These are phyloP conservation scores for Chaetomium sp. DNA, from an alignment of 2,329 filamentous ascomycete species.

Conservation along the genomic window DNA sequence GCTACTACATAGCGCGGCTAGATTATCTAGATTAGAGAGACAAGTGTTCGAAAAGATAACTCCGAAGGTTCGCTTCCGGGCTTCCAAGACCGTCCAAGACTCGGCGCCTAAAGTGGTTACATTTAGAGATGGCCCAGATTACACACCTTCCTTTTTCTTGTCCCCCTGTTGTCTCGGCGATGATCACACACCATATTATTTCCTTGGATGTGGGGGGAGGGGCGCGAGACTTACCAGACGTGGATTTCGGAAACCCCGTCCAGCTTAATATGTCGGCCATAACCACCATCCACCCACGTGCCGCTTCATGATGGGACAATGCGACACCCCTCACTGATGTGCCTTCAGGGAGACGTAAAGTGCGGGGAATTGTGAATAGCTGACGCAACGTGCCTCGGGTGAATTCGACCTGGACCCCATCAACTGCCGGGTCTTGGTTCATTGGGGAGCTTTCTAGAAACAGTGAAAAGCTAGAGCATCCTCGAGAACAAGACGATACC, in stretches of 20 bases:
- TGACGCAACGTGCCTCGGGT: background rate
- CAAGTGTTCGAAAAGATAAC: background rate
- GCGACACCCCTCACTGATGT: slow-evolving; percentile 6
- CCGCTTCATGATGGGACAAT: slow-evolving; percentile 3
- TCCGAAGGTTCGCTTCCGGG: background rate
- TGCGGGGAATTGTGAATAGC: slow-evolving; percentile 14
- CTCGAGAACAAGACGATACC: background rate
- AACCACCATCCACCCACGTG: background rate
- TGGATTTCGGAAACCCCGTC: background rate
- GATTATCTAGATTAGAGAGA: background rate
- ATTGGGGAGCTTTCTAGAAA: background rate
- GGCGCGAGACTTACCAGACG: background rate
- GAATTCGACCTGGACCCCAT: background rate
- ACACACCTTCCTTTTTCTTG: background rate
- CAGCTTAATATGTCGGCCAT: background rate
- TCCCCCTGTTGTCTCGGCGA: background rate
- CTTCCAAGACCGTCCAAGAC: background rate
- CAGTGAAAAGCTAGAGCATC: background rate
- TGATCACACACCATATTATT: background rate
- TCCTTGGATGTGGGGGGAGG: background rate
- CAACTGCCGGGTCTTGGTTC: slow-evolving; percentile 1
- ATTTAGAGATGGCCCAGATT: background rate
- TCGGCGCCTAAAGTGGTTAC: background rate
- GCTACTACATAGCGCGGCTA: background rate
- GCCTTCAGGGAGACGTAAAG: slow-evolving; percentile 1